Conservation (phyloP, 257 asterid species). For the Przewalskia tangutica region DNA sequence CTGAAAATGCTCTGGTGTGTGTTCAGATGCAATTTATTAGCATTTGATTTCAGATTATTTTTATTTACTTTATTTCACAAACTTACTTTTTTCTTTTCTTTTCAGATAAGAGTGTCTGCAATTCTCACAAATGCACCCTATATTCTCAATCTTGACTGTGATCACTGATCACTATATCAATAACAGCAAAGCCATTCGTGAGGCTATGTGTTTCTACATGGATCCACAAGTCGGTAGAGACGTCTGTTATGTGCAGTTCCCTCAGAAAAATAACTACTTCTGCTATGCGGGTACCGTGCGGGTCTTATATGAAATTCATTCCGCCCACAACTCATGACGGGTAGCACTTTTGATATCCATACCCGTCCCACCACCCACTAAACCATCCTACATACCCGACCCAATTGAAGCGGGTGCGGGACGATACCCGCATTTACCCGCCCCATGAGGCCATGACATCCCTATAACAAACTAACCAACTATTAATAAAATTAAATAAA, state of each 20-base stretch:
- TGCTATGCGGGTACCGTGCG: too few species aligned
- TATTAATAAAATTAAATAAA: too few species aligned
- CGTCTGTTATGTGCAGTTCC: slow-evolving; percentile 93
- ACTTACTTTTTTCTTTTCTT: neutral
- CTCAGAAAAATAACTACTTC: too few species aligned
- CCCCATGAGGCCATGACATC: too few species aligned
- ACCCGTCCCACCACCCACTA: too few species aligned
- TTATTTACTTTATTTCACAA: neutral
- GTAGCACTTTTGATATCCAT: too few species aligned
- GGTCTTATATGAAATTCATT: too few species aligned
- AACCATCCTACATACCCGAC: too few species aligned
- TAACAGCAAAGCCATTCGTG: slow-evolving; percentile 91
- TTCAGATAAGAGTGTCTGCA: slow-evolving; percentile 87
- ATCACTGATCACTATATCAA: slow-evolving; percentile 97
- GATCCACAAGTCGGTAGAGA: slow-evolving; percentile 88
- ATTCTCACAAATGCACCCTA: slow-evolving; percentile 94
- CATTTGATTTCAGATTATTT: neutral
- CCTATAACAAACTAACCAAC: too few species aligned
- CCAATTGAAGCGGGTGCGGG: too few species aligned
- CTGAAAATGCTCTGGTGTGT: slow-evolving; percentile 91
- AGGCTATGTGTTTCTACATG: slow-evolving; percentile 98
- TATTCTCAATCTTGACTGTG: slow-evolving; percentile 94
- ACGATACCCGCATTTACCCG: too few species aligned
- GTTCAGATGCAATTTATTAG: neutral
- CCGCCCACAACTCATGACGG: too few species aligned